These are phyloP conservation scores for Diddensiella caesifluorescens DNA, from an alignment of 805 yeast genomes.

Conservation along the genomic window DNA sequence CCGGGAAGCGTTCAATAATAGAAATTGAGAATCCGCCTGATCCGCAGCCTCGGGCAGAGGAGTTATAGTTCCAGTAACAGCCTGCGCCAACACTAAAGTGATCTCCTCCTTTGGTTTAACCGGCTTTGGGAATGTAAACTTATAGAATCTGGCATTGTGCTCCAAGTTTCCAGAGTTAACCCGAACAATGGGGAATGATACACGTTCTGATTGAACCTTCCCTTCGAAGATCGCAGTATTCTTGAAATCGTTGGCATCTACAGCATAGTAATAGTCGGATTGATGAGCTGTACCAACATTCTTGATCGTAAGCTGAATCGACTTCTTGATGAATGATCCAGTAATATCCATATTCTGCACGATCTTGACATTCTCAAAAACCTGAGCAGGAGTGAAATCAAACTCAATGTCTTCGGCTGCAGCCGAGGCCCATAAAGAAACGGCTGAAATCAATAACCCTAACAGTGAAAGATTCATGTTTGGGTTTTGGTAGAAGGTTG, in stretches of 20 bases:
- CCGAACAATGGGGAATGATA: slow-evolving; percentile 24
- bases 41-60: slow-evolving; percentile 64
- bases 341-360: slow-evolving; percentile 58
- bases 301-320: slow-evolving; percentile 46
- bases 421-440: slow-evolving; percentile 2
- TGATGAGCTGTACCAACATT: slow-evolving; percentile 56
- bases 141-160: slow-evolving; percentile 37
- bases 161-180: slow-evolving; percentile 29
- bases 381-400: slow-evolving; percentile 8
- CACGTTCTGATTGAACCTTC: slow-evolving; percentile 28
- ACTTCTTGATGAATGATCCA: slow-evolving; percentile 61
- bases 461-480: background rate
- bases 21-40: slow-evolving; percentile 55
- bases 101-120: slow-evolving; percentile 56
- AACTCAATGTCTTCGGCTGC: background rate
- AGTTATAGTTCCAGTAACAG: slow-evolving; percentile 41
- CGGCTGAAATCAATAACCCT: background rate
- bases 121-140: slow-evolving; percentile 54
- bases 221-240: slow-evolving; percentile 45
- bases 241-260: slow-evolving; percentile 45
- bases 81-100: slow-evolving; percentile 45
- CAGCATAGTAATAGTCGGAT: slow-evolving; percentile 50
- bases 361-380: slow-evolving; percentile 56
- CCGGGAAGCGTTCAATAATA: slow-evolving; percentile 51
- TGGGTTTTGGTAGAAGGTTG: background rate